Evolutionary conservation across 2,329 filamentous ascomycete genomes (phyloP).

Genomic region (Dactylellina sp.): DNA sequence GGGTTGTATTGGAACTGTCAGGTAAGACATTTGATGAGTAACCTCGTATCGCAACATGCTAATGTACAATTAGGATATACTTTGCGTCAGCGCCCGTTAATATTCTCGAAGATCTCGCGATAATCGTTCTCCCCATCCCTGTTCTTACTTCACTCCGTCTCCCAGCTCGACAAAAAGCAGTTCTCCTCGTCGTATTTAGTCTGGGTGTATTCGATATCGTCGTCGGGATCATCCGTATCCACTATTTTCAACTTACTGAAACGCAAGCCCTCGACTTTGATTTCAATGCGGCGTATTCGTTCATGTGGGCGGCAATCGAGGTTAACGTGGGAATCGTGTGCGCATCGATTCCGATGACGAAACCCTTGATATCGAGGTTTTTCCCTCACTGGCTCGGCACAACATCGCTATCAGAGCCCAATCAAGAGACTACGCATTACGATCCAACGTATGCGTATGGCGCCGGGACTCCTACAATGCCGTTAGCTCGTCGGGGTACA

Average conservation of each 20-base stretch:
- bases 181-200: slow-evolving; percentile 85
- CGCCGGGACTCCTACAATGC: slow-evolving; percentile 34
- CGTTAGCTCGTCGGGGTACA: slow-evolving; percentile 36
- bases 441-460: slow-evolving; percentile 44
- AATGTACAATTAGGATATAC: slow-evolving; percentile 68
- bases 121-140: slow-evolving; percentile 87
- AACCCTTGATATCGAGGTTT: slow-evolving; percentile 76
- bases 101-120: slow-evolving; percentile 88
- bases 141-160: slow-evolving; percentile 87
- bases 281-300: slow-evolving; percentile 83
- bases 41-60: slow-evolving; percentile 3
- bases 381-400: slow-evolving; percentile 57
- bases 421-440: slow-evolving; percentile 31
- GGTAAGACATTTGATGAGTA: slow-evolving; percentile 26
- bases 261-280: slow-evolving; percentile 69
- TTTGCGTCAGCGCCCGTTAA: slow-evolving; percentile 86
- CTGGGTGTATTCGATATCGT: slow-evolving; percentile 88
- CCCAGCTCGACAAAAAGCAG: slow-evolving; percentile 85
- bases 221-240: slow-evolving; percentile 89
- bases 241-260: slow-evolving; percentile 81
- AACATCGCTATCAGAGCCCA: slow-evolving; percentile 33
- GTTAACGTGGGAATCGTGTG: slow-evolving; percentile 91
- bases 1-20: slow-evolving; percentile 53
- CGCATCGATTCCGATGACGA: slow-evolving; percentile 90
- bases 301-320: slow-evolving; percentile 95